A percentile compares a stretch with the other conserved stretches of the same genome.
phyloP scores from a whole-genome alignment of 768 basidiomycete species.

The Filobasidium floriforme region DNA sequence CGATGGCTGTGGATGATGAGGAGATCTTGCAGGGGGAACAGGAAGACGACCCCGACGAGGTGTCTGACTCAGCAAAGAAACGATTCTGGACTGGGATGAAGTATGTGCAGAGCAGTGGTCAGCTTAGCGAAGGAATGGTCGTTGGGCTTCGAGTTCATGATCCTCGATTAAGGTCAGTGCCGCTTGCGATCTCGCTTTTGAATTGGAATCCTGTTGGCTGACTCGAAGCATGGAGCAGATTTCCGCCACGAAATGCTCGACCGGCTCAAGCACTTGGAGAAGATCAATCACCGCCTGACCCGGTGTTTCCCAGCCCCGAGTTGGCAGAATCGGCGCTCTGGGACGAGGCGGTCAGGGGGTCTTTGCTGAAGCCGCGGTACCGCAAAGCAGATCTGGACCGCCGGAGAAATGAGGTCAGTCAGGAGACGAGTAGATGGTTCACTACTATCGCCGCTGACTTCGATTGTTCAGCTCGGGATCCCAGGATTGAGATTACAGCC shows the following conservation, averaged over 20 bases:
- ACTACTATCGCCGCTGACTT: neutral
- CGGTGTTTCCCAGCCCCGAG: slow-evolving; percentile 49
- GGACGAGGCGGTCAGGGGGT: slow-evolving; percentile 53
- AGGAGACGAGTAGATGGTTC: neutral
- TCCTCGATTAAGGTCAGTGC: slow-evolving; percentile 69
- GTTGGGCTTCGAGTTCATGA: slow-evolving; percentile 74
- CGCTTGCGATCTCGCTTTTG: neutral
- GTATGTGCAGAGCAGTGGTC: neutral
- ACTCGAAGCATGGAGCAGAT: neutral
- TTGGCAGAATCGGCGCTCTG: slow-evolving; percentile 67
- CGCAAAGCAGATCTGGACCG: slow-evolving; percentile 79
- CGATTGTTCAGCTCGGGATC: slow-evolving; percentile 54
- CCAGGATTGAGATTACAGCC: slow-evolving; percentile 69
- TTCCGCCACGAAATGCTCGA: slow-evolving; percentile 1
- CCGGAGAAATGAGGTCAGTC: slow-evolving; percentile 64
- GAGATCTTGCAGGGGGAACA: neutral
- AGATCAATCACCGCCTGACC: neutral
- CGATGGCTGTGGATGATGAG: neutral
- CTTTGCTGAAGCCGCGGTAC: slow-evolving; percentile 58
- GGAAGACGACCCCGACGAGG: neutral
- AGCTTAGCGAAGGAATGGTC: slow-evolving; percentile 55
- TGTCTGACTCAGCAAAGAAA: neutral
- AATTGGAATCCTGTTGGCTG: neutral
- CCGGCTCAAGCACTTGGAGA: neutral
- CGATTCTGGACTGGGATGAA: slow-evolving; percentile 7